Base-by-base conservation (phyloP, 345 rosid genomes). In the Eucalyptus cloeziana region DNA sequence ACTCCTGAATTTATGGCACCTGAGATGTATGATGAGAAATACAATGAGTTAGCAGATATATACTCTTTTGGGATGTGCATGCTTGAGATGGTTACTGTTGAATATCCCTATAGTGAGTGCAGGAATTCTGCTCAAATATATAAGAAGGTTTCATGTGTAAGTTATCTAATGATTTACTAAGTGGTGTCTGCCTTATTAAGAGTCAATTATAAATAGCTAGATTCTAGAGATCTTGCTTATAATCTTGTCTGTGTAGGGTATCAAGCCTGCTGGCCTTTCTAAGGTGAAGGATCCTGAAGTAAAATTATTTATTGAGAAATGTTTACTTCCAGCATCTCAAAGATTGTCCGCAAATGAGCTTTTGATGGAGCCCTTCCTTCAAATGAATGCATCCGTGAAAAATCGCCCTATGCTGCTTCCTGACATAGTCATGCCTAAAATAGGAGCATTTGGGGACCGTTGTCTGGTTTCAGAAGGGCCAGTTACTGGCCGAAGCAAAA, bases 391-490 rank as follows among this genome's bases (percentile, higher is more conserved):
- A 90, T 92, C 92, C 33, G 90, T 88, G 56, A 94, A 89, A 88
- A 94, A 90, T 90, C 90, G 64, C 90, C 94, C 96, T 76, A 89
- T 94, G 43, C 93, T 92, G 7, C 96, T 94, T 90, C 96, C 97
- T 8, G 97, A 94, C 86, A 93, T 94, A 86, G 95, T 95, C 40
- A 90, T 94, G 93, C 95, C 98, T 21, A 95, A 93, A 89, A 93
- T 91, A 81, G 94, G 96, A 67, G 96, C 95, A 86, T 94, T 94
- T 94, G 95, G 94, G 88, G 96, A 92, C 27, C 94, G 95, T 86
- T 96, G 98, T 88, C 92, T 96, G 90, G 93, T 96, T 97, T 96
- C 97, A 62, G 99, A 96, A 91, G 95, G 93, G 67, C 97, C 95
- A 60, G 93, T 93, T 90, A 88, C 88, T 91, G 81, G 89, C 81